Conservation (phyloP, 1,284 basidiomycete species). For the Butyriboletus appendiculatus region DNA sequence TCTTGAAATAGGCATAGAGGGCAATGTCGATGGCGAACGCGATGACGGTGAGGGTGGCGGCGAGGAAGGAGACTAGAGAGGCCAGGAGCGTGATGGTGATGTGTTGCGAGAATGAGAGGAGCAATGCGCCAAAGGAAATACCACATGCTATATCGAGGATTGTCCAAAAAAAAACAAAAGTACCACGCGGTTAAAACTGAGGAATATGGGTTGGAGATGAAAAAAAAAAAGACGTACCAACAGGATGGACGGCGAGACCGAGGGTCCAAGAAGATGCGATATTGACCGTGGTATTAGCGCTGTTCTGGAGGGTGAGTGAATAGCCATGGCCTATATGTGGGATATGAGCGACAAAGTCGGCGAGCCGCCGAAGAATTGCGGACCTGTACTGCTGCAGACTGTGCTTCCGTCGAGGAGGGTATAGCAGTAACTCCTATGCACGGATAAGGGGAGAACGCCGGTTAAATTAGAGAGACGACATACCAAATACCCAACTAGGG, state of each 20-base stretch:
- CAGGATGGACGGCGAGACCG: slow-evolving; percentile 71
- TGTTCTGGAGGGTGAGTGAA: slow-evolving; percentile 37
- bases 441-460: slow-evolving; percentile 6
- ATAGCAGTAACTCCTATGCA: slow-evolving; percentile 29
- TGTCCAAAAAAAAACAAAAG: not conserved
- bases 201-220: not conserved
- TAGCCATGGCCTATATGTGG: slow-evolving; percentile 52
- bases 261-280: slow-evolving; percentile 66
- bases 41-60: slow-evolving; percentile 62
- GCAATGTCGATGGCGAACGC: slow-evolving; percentile 76
- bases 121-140: slow-evolving; percentile 61
- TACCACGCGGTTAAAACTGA: slow-evolving; percentile 9
- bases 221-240: slow-evolving; percentile 51
- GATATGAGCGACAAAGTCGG: slow-evolving; percentile 5
- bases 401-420: slow-evolving; percentile 14
- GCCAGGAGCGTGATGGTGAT: slow-evolving; percentile 58
- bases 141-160: slow-evolving; percentile 49
- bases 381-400: slow-evolving; percentile 18
- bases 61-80: slow-evolving; percentile 65
- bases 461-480: not conserved
- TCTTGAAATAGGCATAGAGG: slow-evolving; percentile 61
- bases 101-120: slow-evolving; percentile 64
- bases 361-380: slow-evolving; percentile 12
- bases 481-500: slow-evolving; percentile 34
- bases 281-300: slow-evolving; percentile 33